Base-by-base conservation (phyloP, 805 yeast species). In the Tetrapisispora fleetii region DNA sequence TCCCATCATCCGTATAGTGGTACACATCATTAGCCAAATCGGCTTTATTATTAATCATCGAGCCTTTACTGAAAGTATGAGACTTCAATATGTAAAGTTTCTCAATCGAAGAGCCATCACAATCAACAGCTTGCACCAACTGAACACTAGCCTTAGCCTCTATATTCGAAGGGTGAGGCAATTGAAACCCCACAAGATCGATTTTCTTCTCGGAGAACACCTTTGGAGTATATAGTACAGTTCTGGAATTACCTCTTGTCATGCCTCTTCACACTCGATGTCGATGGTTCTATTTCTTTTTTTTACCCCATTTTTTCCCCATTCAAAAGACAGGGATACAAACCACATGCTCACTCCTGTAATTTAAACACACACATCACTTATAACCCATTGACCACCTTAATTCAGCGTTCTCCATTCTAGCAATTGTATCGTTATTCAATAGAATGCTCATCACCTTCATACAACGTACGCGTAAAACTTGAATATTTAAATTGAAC, bases 131-230 rank as follows among this genome's bases (percentile, higher is more conserved):
- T 27, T 50, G 47, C 2, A 60, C 46, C 16, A 63, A 43, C 32
- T 47, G 37, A 1, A 60, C 33, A 11, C 53, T 49, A 33, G 42
- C 27, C 45, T 63, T 63, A 11, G 51, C 45, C 16, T 35, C 30
- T 28, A 46, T 62, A 35, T 60, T 62, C 10, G 66, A 53, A 40
- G 67, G 63, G 47, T 59, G 56, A 4, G 64, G 66, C n/a, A 64
- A 47, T 40, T 54, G 48, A 43, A 63, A 59, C 10, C 30, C 43
- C 11, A 22, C n/a, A 4, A 45, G 11, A 10, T 39, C 32, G 7
- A 32, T 16, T 6, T 33, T 22, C 9, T 39, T 22, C 2, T 22
- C 40, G 16, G 10, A 18, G 9, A 45, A 13, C 13, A 5, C 33
- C 8, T 32, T 33, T 5, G 48, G 48, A 14, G 41, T 16, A 16